These are phyloP conservation scores for Aspergillus bombycis DNA, from an alignment of 2,329 filamentous ascomycete genomes.

Conservation along the genomic window DNA sequence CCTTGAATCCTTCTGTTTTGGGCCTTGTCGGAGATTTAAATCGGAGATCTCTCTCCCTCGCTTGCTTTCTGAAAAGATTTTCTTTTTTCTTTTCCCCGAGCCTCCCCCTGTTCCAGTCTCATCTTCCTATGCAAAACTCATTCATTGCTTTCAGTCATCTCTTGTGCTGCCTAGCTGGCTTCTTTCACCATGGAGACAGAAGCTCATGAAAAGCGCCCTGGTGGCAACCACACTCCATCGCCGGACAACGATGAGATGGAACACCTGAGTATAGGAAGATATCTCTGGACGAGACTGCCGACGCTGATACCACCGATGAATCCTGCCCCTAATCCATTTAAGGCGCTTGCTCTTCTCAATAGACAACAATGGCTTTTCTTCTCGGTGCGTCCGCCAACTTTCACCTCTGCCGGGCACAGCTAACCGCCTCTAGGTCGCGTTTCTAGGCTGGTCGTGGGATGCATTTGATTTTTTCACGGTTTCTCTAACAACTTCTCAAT, in stretches of 20 bases:
- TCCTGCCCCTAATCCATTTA: conserved; percentile 57
- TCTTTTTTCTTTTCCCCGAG: background rate
- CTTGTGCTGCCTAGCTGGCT: background rate
- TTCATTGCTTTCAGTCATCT: background rate
- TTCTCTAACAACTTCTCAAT: conserved; percentile 56
- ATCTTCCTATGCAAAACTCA: background rate
- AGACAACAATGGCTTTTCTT: conserved; percentile 64
- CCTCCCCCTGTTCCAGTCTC: background rate
- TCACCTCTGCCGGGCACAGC: background rate
- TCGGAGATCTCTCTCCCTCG: background rate
- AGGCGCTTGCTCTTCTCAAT: conserved; percentile 55
- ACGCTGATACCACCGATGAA: conserved; percentile 61
- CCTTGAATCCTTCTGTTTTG: background rate
- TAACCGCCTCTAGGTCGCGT: conserved; percentile 36
- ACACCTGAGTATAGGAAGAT: conserved; percentile 44
- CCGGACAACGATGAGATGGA: conserved; percentile 18
- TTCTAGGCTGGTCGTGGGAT: conserved; percentile 58
- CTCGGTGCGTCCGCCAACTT: conserved; percentile 32
- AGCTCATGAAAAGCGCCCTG: background rate
- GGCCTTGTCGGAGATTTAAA: background rate
- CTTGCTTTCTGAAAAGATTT: background rate
- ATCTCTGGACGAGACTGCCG: conserved; percentile 57
- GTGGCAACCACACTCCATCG: background rate
- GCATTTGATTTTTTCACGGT: conserved; percentile 67
- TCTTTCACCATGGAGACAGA: background rate